Conservation (phyloP, 2,329 filamentous ascomycete species). For the Berkeleyomyces rouxiae region DNA sequence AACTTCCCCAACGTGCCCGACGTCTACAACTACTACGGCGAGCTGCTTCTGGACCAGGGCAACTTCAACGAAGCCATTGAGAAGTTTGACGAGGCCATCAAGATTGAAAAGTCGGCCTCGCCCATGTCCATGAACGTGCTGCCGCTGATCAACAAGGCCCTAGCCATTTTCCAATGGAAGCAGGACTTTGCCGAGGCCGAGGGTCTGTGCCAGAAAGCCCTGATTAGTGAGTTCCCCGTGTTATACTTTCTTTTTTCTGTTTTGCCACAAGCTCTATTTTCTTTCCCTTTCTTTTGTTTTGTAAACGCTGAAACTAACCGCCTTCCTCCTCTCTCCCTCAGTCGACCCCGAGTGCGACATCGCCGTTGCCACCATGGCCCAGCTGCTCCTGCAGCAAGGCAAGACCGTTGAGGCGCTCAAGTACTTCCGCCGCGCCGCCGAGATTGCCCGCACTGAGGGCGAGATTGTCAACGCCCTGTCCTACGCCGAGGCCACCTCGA, state of each 20-base stretch:
- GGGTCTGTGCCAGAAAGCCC: slow-evolving; percentile 88
- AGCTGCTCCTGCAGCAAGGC: slow-evolving; percentile 90
- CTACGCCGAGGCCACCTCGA: slow-evolving; percentile 91
- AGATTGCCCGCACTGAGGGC: slow-evolving; percentile 82
- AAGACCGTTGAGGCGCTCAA: slow-evolving; percentile 89
- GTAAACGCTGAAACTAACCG: neutral
- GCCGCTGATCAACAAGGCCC: slow-evolving; percentile 94
- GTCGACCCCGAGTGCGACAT: slow-evolving; percentile 98
- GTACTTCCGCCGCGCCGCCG: slow-evolving; percentile 93
- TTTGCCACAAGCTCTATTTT: neutral
- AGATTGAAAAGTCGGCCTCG: slow-evolving; percentile 92
- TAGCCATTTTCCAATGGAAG: slow-evolving; percentile 96
- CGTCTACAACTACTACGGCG: slow-evolving; percentile 99
- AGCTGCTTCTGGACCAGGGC: slow-evolving; percentile 88
- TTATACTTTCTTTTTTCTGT: neutral
- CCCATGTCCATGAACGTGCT: slow-evolving; percentile 94
- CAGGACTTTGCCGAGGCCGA: slow-evolving; percentile 89
- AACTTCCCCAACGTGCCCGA: slow-evolving; percentile 94
- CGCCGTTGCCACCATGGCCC: slow-evolving; percentile 95
- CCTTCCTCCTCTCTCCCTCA: slow-evolving; percentile 22
- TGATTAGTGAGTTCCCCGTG: slow-evolving; percentile 58
- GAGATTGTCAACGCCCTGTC: slow-evolving; percentile 94
- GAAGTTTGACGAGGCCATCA: slow-evolving; percentile 96
- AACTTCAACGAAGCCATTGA: slow-evolving; percentile 91
- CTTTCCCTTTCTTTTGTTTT: neutral